phyloP scores from a whole-genome alignment of 257 asterid genomes.

The Solanum gandarillasii region DNA sequence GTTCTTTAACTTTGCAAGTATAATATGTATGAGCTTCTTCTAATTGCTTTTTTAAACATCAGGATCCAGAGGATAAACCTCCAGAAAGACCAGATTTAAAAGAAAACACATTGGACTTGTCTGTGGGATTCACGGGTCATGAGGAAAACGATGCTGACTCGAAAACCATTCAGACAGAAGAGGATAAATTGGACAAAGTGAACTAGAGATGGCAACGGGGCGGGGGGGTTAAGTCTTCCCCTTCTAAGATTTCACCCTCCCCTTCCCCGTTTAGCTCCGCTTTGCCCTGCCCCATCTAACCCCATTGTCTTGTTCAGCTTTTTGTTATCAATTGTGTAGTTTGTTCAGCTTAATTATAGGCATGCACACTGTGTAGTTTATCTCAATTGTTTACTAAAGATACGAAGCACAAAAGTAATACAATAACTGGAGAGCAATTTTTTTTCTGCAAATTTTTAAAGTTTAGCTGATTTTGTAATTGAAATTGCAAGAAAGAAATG shows the following conservation, averaged over 20 bases:
- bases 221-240: background rate
- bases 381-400: background rate
- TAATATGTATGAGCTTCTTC: background rate
- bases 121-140: slow-evolving; percentile 49
- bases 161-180: slow-evolving; percentile 23
- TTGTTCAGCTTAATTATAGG: background rate
- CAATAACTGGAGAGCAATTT: background rate
- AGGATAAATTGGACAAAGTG: slow-evolving; percentile 9
- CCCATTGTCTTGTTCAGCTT: background rate
- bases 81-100: slow-evolving; percentile 63
- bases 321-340: background rate
- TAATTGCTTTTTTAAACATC: slow-evolving; percentile 2
- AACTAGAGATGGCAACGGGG: background rate
- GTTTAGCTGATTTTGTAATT: background rate
- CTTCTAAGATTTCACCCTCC: too few relatives aligned
- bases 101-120: slow-evolving; percentile 66
- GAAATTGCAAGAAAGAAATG: background rate
- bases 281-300: background rate
- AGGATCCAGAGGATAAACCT: slow-evolving; percentile 30
- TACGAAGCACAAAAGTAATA: background rate
- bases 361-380: background rate
- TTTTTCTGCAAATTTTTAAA: background rate
- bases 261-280: too few relatives aligned
- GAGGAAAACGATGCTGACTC: slow-evolving; percentile 30
- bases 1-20: background rate